A percentile compares a stretch with the other conserved stretches of the same genome.
Conservation (phyloP, 2,329 filamentous ascomycete genomes). For the Plenodomus tracheiphilus region DNA sequence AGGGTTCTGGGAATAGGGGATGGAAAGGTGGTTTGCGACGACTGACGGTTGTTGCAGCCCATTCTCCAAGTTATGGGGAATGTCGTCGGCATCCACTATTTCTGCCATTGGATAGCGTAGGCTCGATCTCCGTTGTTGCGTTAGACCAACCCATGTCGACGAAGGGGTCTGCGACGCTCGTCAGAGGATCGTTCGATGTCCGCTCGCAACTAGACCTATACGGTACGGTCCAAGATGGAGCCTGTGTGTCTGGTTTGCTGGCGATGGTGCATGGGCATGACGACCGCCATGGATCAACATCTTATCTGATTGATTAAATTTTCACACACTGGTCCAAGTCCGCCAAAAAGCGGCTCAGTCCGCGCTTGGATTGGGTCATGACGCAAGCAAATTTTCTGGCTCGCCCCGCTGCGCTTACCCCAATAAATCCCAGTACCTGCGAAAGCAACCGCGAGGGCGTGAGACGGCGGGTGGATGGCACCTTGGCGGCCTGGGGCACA, state of each 20-base stretch:
- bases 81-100: conserved; percentile 21
- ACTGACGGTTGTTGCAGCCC: not conserved
- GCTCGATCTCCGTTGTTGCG: conserved; percentile 18
- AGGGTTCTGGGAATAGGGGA: not conserved
- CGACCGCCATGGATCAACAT: conserved; percentile 12
- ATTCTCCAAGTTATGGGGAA: conserved; percentile 11
- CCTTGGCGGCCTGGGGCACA: conserved; percentile 12
- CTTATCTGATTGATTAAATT: conserved; percentile 4
- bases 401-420: conserved; percentile 31
- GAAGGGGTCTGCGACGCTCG: conserved; percentile 22
- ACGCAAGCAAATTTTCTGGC: conserved; percentile 31
- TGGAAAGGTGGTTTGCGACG: not conserved
- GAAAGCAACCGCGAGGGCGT: conserved; percentile 16
- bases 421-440: conserved; percentile 6
- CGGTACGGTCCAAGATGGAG: conserved; percentile 25
- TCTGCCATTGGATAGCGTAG: conserved; percentile 21
- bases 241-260: conserved; percentile 19
- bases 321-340: no score
- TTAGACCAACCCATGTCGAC: conserved; percentile 22
- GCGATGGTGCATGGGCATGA: conserved; percentile 4
- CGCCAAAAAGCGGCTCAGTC: not conserved
- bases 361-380: conserved; percentile 16
- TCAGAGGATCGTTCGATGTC: conserved; percentile 35
- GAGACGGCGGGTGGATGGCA: conserved; percentile 19
- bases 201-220: conserved; percentile 19